Percentiles rank a stretch among this genome's conserved stretches.
Conservation (phyloP, 2,329 filamentous ascomycete genomes). For the Clonostachys solani region DNA sequence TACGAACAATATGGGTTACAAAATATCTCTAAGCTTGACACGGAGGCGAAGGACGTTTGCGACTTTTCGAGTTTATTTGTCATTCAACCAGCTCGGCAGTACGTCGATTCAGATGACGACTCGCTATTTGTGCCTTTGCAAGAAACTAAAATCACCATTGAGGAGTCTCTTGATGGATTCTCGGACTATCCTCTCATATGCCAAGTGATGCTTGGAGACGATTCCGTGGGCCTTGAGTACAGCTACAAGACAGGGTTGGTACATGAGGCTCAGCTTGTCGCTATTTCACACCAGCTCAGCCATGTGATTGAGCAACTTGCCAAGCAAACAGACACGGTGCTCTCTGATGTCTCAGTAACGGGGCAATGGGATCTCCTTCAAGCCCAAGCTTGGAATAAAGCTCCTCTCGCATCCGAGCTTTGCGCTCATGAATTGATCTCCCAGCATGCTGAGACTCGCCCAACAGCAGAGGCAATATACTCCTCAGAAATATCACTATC, state of each 20-base stretch:
- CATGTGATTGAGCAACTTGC: constrained; percentile 1
- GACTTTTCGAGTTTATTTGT: constrained; percentile 14
- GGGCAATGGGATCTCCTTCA: not conserved
- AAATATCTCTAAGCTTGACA: constrained; percentile 9
- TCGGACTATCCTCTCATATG: constrained; percentile 3
- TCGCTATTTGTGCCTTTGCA: not conserved
- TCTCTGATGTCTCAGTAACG: not conserved
- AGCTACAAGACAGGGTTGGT: constrained; percentile 1
- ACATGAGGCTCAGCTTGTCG: not conserved
- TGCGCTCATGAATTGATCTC: not conserved
- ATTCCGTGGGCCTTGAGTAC: not conserved
- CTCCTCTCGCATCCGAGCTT: not conserved
- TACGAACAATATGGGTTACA: constrained; percentile 16
- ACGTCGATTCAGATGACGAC: not conserved
- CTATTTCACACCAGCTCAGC: not conserved
- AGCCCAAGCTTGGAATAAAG: not conserved
- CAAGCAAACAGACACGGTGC: not conserved
- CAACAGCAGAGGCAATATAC: not conserved
- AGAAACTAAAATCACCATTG: not conserved
- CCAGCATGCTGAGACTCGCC: not conserved
- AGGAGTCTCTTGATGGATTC: constrained; percentile 1
- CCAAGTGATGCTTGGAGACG: not conserved
- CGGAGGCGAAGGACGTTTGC: constrained; percentile 7
- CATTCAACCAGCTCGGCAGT: constrained; percentile 5
- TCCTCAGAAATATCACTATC: not conserved